Evolutionary conservation across 2,329 filamentous ascomycete genomes (phyloP).

Genomic region (Calonectria naviculata): DNA sequence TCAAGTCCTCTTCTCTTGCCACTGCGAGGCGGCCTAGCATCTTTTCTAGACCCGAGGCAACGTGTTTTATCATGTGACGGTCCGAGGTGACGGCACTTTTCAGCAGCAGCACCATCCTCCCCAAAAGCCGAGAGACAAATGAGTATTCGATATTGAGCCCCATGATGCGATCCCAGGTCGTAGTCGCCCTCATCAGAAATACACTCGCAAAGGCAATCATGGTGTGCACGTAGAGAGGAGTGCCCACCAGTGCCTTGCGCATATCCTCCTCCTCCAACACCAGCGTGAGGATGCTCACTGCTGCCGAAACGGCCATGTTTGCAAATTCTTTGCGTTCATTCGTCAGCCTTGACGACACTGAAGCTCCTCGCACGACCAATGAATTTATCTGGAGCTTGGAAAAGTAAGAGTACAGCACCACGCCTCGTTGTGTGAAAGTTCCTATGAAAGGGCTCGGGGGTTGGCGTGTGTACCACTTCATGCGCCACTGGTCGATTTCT

Average conservation of each 20-base stretch:
- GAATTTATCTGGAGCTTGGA: constrained; percentile 51
- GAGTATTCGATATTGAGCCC: constrained; percentile 48
- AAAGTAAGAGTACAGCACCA: constrained; percentile 31
- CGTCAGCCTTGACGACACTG: constrained; percentile 16
- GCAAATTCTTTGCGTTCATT: constrained; percentile 31
- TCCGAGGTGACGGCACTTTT: constrained; percentile 45
- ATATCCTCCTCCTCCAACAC: constrained; percentile 48
- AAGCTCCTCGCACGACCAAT: constrained; percentile 24
- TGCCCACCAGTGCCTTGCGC: constrained; percentile 43
- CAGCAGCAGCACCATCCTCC: constrained; percentile 45
- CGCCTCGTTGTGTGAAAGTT: constrained; percentile 54
- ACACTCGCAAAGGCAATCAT: constrained; percentile 50
- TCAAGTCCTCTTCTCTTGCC: too few species aligned
- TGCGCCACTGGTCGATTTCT: constrained; percentile 54
- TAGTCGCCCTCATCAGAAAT: constrained; percentile 49
- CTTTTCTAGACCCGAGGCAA: constrained; percentile 48
- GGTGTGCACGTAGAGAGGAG: constrained; percentile 49
- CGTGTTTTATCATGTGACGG: constrained; percentile 49
- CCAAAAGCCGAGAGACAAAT: constrained; percentile 44
- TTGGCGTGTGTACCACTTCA: constrained; percentile 44
- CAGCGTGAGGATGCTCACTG: constrained; percentile 50
- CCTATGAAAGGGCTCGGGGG: constrained; percentile 40
- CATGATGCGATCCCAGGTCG: constrained; percentile 46
- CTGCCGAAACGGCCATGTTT: constrained; percentile 43
- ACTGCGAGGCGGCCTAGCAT: too few species aligned